Percentiles rank a stretch among this genome's conserved stretches.
These are phyloP conservation scores for Albophoma yamanashiensis DNA, from an alignment of 2,329 filamentous ascomycete species.

Conservation along the genomic window DNA sequence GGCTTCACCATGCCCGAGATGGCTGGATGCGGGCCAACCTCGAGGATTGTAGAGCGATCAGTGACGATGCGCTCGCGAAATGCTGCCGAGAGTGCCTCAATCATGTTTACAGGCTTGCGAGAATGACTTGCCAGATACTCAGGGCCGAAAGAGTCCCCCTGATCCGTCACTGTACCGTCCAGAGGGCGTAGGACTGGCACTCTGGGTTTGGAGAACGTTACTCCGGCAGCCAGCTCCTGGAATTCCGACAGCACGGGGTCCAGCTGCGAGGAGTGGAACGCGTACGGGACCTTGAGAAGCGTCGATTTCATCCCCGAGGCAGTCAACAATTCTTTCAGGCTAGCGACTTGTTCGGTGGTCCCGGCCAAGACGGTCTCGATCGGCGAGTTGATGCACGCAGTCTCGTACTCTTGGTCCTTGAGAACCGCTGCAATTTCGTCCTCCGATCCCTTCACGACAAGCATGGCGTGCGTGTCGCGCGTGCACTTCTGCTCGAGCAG, in stretches of 20 bases:
- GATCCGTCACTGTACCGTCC: background rate
- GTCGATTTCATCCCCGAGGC: constrained; percentile 15
- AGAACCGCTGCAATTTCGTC: constrained; percentile 12
- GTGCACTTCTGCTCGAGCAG: constrained; percentile 44
- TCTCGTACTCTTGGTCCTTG: constrained; percentile 12
- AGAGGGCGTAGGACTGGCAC: background rate
- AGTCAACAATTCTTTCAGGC: constrained; percentile 15
- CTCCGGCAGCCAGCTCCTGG: constrained; percentile 39
- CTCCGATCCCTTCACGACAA: constrained; percentile 14
- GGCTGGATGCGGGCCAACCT: constrained; percentile 1
- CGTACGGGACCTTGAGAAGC: constrained; percentile 18
- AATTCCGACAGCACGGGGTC: constrained; percentile 34
- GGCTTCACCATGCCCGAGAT: constrained; percentile 1
- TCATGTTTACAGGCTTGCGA: background rate
- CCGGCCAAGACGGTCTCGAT: constrained; percentile 35
- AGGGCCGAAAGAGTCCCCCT: background rate
- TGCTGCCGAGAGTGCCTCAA: background rate
- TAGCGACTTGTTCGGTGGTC: background rate
- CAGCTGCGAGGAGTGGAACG: constrained; percentile 21
- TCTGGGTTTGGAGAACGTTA: constrained; percentile 22
- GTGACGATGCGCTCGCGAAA: background rate
- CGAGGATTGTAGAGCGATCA: background rate
- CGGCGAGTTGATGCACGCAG: constrained; percentile 51
- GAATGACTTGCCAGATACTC: background rate
- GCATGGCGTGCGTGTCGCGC: constrained; percentile 16